Base-by-base conservation (phyloP, 2,329 filamentous ascomycete genomes). In the Claviceps quebecensis region DNA sequence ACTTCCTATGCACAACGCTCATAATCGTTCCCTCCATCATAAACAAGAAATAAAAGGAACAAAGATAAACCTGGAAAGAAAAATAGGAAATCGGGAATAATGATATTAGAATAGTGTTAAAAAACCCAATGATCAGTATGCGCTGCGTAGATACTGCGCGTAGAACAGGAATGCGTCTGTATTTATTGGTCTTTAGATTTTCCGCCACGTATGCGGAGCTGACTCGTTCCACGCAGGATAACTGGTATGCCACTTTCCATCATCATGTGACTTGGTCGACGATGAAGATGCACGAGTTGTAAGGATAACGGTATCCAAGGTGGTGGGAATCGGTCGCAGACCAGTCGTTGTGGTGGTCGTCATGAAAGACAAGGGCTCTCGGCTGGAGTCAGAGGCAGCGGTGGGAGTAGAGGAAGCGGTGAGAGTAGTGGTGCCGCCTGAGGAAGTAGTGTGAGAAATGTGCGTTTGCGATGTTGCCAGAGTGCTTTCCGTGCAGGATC, bases 181-280 rank as follows among this genome's bases (percentile, higher is more conserved):
- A 11, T 34, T 3, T 34, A 11, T 34, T 11, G 9, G 29, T 11
- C 9, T 34, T 29, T 9, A 47, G 34, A 19, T 4, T 11, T 38
- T 43, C 29, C 48, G 48, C 16, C 34, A 36, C 14, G 45, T 47
- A 17, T 54, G 39, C 45, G 19, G 40, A 34, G 23, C 54, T 2
- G 71, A 72, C 49, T 59, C 65, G 54, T 72, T 74, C 69, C 69
- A 72, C 0, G 68, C 44, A 2, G 70, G 69, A 50, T 73, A 74
- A 0, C 65, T 65, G 3, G 72, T 72, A 52, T 72, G 70, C 73
- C 72, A 74, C 48, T 60, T 60, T 17, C 72, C 72, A 50, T 74
- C 56, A 51, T 74, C 71, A 41, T 67, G 63, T 13, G 63, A 64
- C 37, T 57, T 56, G n/a, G 61, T 56, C 34, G 57, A 52, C 34